Conservation (phyloP, 805 yeast genomes). For the Zygosaccharomyces lentus region DNA sequence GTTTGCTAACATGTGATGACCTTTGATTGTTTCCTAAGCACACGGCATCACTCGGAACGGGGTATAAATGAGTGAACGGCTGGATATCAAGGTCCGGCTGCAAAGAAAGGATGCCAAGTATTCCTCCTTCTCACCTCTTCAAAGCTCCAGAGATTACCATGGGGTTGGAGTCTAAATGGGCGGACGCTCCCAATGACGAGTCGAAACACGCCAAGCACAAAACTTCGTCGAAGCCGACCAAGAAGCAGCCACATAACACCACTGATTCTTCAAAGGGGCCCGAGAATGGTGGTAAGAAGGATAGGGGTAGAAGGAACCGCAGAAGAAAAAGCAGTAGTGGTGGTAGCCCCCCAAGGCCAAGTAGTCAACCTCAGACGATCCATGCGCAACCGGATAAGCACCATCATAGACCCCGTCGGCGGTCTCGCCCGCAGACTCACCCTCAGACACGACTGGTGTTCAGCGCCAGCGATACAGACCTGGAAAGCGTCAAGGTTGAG, state of each 20-base stretch:
- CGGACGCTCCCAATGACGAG: conserved; percentile 20
- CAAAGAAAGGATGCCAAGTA: background rate
- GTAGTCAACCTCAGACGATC: background rate
- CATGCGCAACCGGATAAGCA: background rate
- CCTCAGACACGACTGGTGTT: conserved; percentile 8
- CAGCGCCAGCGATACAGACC: conserved; percentile 9
- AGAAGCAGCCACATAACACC: conserved; percentile 6
- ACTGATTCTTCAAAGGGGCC: conserved; percentile 1
- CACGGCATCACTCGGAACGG: too few relatives aligned
- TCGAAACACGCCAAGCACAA: conserved; percentile 7
- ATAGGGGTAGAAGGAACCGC: conserved; percentile 2
- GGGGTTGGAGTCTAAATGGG: conserved; percentile 33
- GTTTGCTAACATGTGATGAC: too few relatives aligned
- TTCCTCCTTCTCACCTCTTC: background rate
- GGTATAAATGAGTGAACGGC: too few relatives aligned
- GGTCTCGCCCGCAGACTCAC: background rate
- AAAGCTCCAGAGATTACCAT: conserved; percentile 5
- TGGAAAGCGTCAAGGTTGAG: background rate
- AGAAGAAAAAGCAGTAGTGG: background rate
- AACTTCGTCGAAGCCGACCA: background rate
- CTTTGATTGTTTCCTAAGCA: too few relatives aligned
- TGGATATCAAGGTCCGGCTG: background rate
- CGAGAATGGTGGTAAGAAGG: conserved; percentile 3
- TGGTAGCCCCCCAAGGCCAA: background rate
- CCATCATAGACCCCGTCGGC: background rate